Percentiles rank a stretch among this genome's conserved stretches.
phyloP scores from a whole-genome alignment of 805 yeast species.

The Blastobotrys attinorum region DNA sequence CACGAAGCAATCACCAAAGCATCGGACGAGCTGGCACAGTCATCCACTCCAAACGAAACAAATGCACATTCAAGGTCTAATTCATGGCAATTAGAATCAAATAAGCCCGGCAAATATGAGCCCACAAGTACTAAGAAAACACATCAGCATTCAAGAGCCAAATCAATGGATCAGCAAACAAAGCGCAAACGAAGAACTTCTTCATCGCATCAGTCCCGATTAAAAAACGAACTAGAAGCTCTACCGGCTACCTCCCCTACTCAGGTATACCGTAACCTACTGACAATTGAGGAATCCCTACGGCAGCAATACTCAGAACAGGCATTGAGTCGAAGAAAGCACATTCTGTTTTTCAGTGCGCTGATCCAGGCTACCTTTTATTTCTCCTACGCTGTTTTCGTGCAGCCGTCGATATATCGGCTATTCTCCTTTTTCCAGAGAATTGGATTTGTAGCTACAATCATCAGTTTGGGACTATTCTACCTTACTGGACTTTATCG shows the following conservation, averaged over 20 bases:
- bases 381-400: slow-evolving; percentile 26
- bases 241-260: slow-evolving; percentile 24
- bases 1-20: too few species aligned
- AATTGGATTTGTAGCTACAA: slow-evolving; percentile 46
- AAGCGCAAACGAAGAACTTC: too few species aligned
- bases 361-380: slow-evolving; percentile 22
- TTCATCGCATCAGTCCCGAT: too few species aligned
- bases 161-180: too few species aligned
- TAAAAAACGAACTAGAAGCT: too few species aligned
- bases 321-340: slow-evolving; percentile 53
- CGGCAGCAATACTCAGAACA: slow-evolving; percentile 76
- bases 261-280: slow-evolving; percentile 66
- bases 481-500: slow-evolving; percentile 85
- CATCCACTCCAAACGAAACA: too few species aligned
- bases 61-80: too few species aligned
- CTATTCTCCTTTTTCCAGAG: slow-evolving; percentile 28
- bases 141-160: too few species aligned
- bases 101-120: too few species aligned
- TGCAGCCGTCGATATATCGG: slow-evolving; percentile 31
- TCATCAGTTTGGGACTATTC: slow-evolving; percentile 66
- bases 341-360: slow-evolving; percentile 41
- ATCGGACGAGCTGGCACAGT: not conserved
- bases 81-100: too few species aligned
- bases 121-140: too few species aligned
- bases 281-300: slow-evolving; percentile 78